Percentiles rank a stretch among this genome's conserved stretches.
Conservation (phyloP, 2,329 filamentous ascomycete genomes). For the Colletotrichum filicis region DNA sequence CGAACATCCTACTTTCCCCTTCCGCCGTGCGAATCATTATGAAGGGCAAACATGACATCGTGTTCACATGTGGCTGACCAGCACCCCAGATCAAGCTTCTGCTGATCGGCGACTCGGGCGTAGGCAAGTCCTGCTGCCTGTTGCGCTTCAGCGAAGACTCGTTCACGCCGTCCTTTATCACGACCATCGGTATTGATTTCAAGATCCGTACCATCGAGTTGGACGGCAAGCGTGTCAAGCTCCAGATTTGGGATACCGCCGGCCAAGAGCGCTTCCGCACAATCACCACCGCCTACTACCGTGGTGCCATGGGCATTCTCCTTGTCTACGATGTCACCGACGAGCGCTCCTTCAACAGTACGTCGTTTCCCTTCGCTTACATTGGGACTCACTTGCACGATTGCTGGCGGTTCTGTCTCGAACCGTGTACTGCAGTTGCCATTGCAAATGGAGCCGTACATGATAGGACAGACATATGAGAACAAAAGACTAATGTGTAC, state of each 20-base stretch:
- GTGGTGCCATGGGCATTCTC: conserved; percentile 97
- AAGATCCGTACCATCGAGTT: conserved; percentile 99
- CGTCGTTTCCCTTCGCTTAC: conserved; percentile 44
- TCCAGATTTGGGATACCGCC: conserved; percentile 99
- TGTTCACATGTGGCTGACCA: conserved; percentile 36
- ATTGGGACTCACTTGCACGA: not conserved
- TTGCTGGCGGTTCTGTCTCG: not conserved
- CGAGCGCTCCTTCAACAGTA: conserved; percentile 94
- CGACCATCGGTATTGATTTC: conserved; percentile 99
- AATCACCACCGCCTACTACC: conserved; percentile 98
- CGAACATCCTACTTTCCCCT: not conserved
- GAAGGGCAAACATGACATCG: conserved; percentile 30
- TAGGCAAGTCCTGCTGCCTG: conserved; percentile 97
- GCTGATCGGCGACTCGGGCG: conserved; percentile 95
- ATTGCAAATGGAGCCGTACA: not conserved
- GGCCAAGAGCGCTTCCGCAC: conserved; percentile 98
- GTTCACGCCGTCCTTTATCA: conserved; percentile 97
- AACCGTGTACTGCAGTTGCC: not conserved
- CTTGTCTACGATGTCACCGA: conserved; percentile 99
- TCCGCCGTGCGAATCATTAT: conserved; percentile 1
- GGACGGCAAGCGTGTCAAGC: conserved; percentile 97
- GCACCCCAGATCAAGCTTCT: conserved; percentile 87
- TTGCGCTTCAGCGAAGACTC: conserved; percentile 97
- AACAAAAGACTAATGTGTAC: conserved; percentile 36
- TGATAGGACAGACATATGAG: conserved; percentile 9